Evolutionary conservation across 306 rosid species (phyloP), one percentile per base, ranked within the genome.

Genomic region (Cicer judaicum): DNA sequence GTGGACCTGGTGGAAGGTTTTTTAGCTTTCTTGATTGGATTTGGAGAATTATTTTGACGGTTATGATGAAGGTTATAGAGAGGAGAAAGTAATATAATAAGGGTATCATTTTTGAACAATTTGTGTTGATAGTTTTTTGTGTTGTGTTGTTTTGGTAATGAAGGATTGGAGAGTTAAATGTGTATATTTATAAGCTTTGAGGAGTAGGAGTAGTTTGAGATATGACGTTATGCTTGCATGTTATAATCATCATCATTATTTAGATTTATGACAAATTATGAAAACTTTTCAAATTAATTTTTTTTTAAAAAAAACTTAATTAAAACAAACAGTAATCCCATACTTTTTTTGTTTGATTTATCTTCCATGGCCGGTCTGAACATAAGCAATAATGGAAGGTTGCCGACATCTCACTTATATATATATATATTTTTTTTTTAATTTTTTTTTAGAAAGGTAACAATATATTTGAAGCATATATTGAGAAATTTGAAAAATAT

Each of bases 1-100:
- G 75, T 19, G 83, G 83, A 0, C 83, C 83, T 0, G 83, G 83
- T 2, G 83, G 79, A 0, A 79, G 79, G 75, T 73, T 73, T 42
- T 13, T 65, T 0, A 56, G 14, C 15, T 41, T 47, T 48, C 75
- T 73, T 4, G 83, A 29, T 54, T 72, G 62, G 64, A 13, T 21
- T 43, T 66, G 64, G 70, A 73, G 69, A 1, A 79, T n/a, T 3
- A 79, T 1, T 7, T 47, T 65, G 5, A 79, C 8, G 41, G 43
- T 48, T 46, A 73, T 12, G 36, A 79, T 10, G 48, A 73, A 73
- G 7, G 50, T 2, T 13, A 79, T 16, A 2, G 79, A 18, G 18
- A 79, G 70, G 3, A 79, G 21, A 7, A 55, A 44, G 61, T 79
- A 73, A 5, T 34, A 19, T 0, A 39, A 5, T 7, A 66, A 65